These are phyloP conservation scores for Annulohypoxylon stygium DNA, from an alignment of 495 filamentous ascomycete species.

Conservation along the genomic window DNA sequence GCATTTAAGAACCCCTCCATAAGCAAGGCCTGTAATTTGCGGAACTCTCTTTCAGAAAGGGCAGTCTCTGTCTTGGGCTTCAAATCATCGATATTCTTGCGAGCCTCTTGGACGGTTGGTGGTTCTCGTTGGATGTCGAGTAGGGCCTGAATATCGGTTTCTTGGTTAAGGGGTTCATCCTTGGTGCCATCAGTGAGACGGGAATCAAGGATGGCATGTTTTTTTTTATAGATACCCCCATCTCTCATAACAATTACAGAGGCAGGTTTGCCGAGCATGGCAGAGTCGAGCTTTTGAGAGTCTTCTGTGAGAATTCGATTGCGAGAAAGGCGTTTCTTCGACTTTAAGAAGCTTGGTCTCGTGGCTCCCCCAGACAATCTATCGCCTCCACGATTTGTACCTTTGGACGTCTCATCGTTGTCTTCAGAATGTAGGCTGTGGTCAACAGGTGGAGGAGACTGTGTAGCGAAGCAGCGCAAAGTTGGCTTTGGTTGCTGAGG, in stretches of 20 bases:
- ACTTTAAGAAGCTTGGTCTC: constrained; percentile 34
- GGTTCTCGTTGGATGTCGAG: constrained; percentile 49
- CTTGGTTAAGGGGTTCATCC: constrained; percentile 18
- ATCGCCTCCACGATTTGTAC: constrained; percentile 5
- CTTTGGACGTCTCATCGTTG: background rate
- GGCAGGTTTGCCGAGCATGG: constrained; percentile 55
- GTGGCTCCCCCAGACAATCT: constrained; percentile 6
- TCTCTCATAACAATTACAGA: constrained; percentile 61
- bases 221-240: constrained; percentile 39
- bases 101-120: constrained; percentile 48
- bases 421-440: background rate
- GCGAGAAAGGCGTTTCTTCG: constrained; percentile 42
- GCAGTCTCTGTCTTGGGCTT: constrained; percentile 50
- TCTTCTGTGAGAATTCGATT: constrained; percentile 41
- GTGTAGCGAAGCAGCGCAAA: constrained; percentile 31
- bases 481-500: constrained; percentile 15
- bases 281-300: constrained; percentile 21
- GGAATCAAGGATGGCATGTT: background rate
- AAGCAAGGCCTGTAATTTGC: constrained; percentile 54
- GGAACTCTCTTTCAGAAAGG: constrained; percentile 55
- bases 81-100: constrained; percentile 60
- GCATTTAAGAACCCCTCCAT: constrained; percentile 56
- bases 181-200: background rate
- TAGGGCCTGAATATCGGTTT: constrained; percentile 49
- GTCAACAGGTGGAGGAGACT: constrained; percentile 6